Evolutionary conservation across 768 basidiomycete genomes (phyloP), one percentile per base, ranked within the genome.

Genomic region (Cytidiella melzeri): DNA sequence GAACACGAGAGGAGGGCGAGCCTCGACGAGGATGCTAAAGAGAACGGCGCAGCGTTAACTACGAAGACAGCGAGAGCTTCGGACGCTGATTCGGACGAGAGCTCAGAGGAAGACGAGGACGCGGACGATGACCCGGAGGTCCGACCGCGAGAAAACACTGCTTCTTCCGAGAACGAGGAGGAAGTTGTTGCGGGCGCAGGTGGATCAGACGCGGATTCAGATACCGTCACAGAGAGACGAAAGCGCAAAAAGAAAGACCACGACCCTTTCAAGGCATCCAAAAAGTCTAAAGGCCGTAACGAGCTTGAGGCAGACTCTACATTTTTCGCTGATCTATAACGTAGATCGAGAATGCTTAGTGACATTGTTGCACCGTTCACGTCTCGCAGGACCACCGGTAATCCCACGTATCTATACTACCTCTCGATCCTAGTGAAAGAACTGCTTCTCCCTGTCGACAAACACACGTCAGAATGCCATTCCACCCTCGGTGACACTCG

Each of bases 241-340:
- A 71, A 80, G 48, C 84, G 81, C 60, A 72, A 73, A 51, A 81
- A 79, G 58, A 73, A 69, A 25, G 75, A 74, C 26, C 75, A 72
- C 55, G 76, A 80, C 47, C 67, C 73, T 4, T 58, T 81, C 46
- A 52, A 58, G 19, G 64, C 64, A 27, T 64, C 68, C 21, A 76
- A 71, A 60, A 77, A 70, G 67, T 77, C 76, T 59, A 83, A 79
- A 62, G 80, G 80, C 19, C 73, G 70, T 53, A 82, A 84, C 53
- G 69, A 74, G 41, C 68, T 80, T 24, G 77, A 75, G 27, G 73
- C 73, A 5, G 77, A 82, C 21, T 69, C 70, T 12, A 70, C 76
- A 18, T 89, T 88, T 64, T 89, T 89, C 59, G 74, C 77, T 44
- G 83, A 73, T 41, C 64, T 89, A 52, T 86, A 64, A 57, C 9